These are phyloP conservation scores for Carex kokanica DNA, from an alignment of 176 grass and related monocot genomes.

Conservation along the genomic window DNA sequence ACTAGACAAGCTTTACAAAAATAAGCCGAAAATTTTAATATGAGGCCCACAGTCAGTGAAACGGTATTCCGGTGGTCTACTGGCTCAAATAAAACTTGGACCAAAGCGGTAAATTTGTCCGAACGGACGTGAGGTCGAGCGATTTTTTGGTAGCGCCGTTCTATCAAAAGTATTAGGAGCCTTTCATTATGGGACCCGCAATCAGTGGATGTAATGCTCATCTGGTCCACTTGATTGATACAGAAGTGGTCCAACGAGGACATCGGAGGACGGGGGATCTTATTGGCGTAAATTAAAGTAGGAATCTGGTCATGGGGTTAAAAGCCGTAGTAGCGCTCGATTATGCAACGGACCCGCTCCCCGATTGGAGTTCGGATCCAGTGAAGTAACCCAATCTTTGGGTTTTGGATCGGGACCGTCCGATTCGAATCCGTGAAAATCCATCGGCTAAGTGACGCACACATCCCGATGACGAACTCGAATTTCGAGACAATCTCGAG, in stretches of 20 bases:
- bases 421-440: no score
- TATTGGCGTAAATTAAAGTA: slow-evolving; percentile 7
- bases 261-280: background rate
- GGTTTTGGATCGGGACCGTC: no score
- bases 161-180: background rate
- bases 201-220: background rate
- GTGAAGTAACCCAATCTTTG: no score
- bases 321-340: background rate
- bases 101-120: background rate
- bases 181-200: background rate
- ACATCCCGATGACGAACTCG: no score
- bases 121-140: background rate
- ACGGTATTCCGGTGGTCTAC: background rate
- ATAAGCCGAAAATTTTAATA: background rate
- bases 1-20: background rate
- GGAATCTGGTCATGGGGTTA: background rate
- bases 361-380: no score
- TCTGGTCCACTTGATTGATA: slow-evolving; percentile 17
- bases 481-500: no score
- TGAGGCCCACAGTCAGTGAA: background rate
- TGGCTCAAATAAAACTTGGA: background rate
- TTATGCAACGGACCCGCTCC: background rate
- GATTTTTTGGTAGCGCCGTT: background rate
- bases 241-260: background rate
- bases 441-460: no score